Percentiles rank a stretch among this genome's conserved stretches.
phyloP scores from a whole-genome alignment of 495 filamentous ascomycete species.

The Parachaetomium inaequale region DNA sequence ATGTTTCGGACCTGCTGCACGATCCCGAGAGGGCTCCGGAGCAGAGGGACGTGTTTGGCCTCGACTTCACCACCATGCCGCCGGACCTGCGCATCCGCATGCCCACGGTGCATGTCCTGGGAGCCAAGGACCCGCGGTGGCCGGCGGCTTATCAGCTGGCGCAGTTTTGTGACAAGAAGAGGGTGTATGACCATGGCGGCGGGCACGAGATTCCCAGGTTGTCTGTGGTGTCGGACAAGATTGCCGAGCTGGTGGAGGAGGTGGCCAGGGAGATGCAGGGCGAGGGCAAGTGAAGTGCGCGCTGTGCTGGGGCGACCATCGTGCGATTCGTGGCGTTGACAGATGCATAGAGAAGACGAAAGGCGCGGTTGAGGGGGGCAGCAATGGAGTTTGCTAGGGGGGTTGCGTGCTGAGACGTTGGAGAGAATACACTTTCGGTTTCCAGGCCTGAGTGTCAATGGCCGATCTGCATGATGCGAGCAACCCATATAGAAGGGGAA shows the following conservation, averaged over 20 bases:
- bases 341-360: neutral
- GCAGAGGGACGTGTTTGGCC: slow-evolving; percentile 44
- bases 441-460: too few relatives aligned
- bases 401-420: too few relatives aligned
- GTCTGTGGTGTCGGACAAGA: slow-evolving; percentile 26
- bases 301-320: neutral
- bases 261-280: slow-evolving; percentile 18
- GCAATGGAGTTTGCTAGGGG: neutral
- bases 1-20: slow-evolving; percentile 32
- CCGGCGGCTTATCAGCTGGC: slow-evolving; percentile 54
- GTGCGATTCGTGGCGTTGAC: neutral
- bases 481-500: too few relatives aligned
- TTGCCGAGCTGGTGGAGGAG: slow-evolving; percentile 29
- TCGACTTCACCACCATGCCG: slow-evolving; percentile 48
- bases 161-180: slow-evolving; percentile 50
- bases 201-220: slow-evolving; percentile 50
- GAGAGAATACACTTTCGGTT: too few relatives aligned
- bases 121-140: slow-evolving; percentile 55
- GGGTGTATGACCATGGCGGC: slow-evolving; percentile 52
- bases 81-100: slow-evolving; percentile 45
- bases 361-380: neutral
- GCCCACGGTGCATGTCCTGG: slow-evolving; percentile 62
- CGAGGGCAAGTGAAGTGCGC: neutral
- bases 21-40: slow-evolving; percentile 25
- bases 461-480: too few relatives aligned